phyloP scores from a whole-genome alignment of 495 filamentous ascomycete genomes.

The Parmelia sp. region DNA sequence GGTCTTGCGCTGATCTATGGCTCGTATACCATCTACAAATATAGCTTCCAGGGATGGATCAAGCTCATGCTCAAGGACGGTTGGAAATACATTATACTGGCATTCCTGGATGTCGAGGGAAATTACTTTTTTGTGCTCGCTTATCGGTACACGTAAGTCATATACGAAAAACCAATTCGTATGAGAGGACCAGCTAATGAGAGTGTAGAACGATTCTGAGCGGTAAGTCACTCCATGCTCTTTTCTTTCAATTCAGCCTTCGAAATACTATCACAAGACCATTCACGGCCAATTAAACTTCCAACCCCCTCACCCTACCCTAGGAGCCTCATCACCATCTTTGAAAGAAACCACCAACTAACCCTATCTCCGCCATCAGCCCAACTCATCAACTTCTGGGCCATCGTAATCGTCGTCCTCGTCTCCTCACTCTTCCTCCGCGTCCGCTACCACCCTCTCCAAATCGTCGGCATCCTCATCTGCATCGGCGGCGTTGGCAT shows the following conservation, averaged over 20 bases:
- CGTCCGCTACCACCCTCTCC: slow-evolving; percentile 81
- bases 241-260: not conserved
- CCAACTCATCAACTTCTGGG: slow-evolving; percentile 98
- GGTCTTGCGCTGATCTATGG: slow-evolving; percentile 80
- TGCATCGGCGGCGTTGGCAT: slow-evolving; percentile 91
- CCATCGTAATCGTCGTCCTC: slow-evolving; percentile 85
- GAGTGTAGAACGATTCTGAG: not conserved
- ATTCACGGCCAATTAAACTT: no score
- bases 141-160: slow-evolving; percentile 66
- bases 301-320: no score
- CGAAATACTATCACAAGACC: no score
- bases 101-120: slow-evolving; percentile 89
- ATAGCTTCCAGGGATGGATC: slow-evolving; percentile 67
- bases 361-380: slow-evolving; percentile 34
- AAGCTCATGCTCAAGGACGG: slow-evolving; percentile 59
- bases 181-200: not conserved
- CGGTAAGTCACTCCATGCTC: not conserved
- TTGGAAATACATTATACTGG: slow-evolving; percentile 91
- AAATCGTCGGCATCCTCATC: slow-evolving; percentile 79
- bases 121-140: slow-evolving; percentile 97
- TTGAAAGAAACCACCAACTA: not conserved
- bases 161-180: not conserved
- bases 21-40: slow-evolving; percentile 70
- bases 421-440: slow-evolving; percentile 74
- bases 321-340: no score